Evolutionary conservation across 257 asterid genomes (phyloP).

Genomic region (Solanum medicagineum): DNA sequence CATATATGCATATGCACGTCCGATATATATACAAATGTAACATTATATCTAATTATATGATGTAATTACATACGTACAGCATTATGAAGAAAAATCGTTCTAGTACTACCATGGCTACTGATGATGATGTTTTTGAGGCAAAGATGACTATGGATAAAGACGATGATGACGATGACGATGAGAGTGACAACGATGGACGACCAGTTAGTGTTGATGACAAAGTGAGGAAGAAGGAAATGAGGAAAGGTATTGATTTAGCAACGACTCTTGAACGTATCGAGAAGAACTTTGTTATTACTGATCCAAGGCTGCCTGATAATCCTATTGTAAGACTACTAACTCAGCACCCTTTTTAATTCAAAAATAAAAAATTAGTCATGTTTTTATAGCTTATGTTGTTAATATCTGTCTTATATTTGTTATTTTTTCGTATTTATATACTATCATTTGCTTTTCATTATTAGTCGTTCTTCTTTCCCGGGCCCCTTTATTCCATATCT

Average conservation of each 20-base stretch:
- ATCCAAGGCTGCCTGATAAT: conserved; percentile 95
- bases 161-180: conserved; percentile 24
- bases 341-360: background rate
- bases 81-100: conserved; percentile 59
- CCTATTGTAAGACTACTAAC: conserved; percentile 72
- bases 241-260: conserved; percentile 98
- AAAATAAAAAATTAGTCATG: background rate
- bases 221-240: conserved; percentile 93
- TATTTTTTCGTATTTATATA: too few relatives aligned
- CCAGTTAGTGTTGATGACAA: conserved; percentile 89
- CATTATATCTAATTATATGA: background rate
- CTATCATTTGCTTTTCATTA: too few relatives aligned
- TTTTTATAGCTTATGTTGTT: too few relatives aligned
- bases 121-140: conserved; percentile 26
- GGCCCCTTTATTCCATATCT: too few relatives aligned
- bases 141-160: conserved; percentile 24
- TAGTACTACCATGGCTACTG: conserved; percentile 21
- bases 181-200: conserved; percentile 49
- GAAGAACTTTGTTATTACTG: conserved; percentile 94
- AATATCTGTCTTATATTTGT: too few relatives aligned
- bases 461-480: too few relatives aligned
- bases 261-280: conserved; percentile 98
- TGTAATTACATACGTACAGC: conserved; percentile 18
- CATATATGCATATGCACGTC: background rate
- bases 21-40: background rate